Conservation (phyloP, 768 basidiomycete species). For the Suillus sp. region DNA sequence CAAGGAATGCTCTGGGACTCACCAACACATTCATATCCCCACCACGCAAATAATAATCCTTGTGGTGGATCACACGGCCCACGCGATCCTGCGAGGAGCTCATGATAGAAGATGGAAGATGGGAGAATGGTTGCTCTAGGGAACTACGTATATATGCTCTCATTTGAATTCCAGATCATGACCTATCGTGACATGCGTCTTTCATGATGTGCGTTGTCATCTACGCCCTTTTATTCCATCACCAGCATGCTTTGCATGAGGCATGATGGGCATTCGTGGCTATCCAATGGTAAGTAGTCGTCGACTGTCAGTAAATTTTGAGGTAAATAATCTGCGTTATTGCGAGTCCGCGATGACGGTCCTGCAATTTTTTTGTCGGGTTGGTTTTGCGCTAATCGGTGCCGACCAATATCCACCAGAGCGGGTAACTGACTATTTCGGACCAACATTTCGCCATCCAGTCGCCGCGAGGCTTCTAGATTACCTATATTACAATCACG, state of each 20-base stretch:
- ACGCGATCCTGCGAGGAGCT: conserved; percentile 16
- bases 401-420: conserved; percentile 2
- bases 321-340: neutral
- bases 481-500: neutral
- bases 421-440: neutral
- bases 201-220: conserved; percentile 2
- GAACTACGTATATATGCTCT: neutral
- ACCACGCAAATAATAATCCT: conserved; percentile 52
- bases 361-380: neutral
- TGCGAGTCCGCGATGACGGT: neutral
- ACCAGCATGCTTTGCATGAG: conserved; percentile 8
- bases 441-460: neutral
- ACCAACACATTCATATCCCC: conserved; percentile 61
- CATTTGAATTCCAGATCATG: conserved; percentile 4
- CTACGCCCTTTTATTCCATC: neutral
- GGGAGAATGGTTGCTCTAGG: neutral
- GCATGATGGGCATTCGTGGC: neutral
- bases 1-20: conserved; percentile 19
- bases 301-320: neutral
- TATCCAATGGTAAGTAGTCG: neutral
- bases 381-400: neutral
- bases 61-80: conserved; percentile 25
- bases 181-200: conserved; percentile 5
- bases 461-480: conserved; percentile 2
- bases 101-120: neutral